phyloP scores from a whole-genome alignment of 768 basidiomycete genomes.

The Kwoniella newhampshirensis region DNA sequence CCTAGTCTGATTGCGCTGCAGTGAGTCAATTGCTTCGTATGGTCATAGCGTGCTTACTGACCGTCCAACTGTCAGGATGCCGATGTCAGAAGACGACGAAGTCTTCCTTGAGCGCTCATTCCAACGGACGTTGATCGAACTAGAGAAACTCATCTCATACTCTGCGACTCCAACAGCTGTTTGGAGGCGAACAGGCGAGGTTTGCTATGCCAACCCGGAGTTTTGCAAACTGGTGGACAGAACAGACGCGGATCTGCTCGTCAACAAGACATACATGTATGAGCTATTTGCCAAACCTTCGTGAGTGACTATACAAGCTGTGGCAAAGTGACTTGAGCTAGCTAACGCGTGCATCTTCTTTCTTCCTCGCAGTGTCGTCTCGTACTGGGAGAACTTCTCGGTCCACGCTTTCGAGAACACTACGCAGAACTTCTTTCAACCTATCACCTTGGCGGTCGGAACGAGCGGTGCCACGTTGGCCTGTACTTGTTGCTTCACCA shows the following conservation, averaged over 20 bases:
- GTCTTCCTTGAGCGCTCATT: slow-evolving; percentile 94
- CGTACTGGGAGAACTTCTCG: slow-evolving; percentile 82
- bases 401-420: slow-evolving; percentile 97
- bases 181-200: slow-evolving; percentile 97
- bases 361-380: slow-evolving; percentile 33
- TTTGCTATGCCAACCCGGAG: slow-evolving; percentile 93
- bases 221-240: slow-evolving; percentile 93
- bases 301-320: slow-evolving; percentile 70
- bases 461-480: slow-evolving; percentile 64
- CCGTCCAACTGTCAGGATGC: slow-evolving; percentile 62
- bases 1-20: slow-evolving; percentile 96
- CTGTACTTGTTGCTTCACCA: slow-evolving; percentile 93
- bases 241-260: slow-evolving; percentile 76
- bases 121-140: slow-evolving; percentile 86
- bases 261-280: slow-evolving; percentile 62
- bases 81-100: slow-evolving; percentile 91
- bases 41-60: too few species aligned
- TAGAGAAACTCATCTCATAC: slow-evolving; percentile 94
- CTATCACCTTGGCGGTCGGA: slow-evolving; percentile 79
- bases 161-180: slow-evolving; percentile 96
- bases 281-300: slow-evolving; percentile 92
- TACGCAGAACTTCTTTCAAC: slow-evolving; percentile 89
- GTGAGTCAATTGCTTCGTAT: slow-evolving; percentile 34
- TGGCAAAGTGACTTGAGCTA: too few species aligned
- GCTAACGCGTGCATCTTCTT: too few species aligned